These are phyloP conservation scores for Mycena vitilis DNA, from an alignment of 768 basidiomycete species.

Conservation along the genomic window DNA sequence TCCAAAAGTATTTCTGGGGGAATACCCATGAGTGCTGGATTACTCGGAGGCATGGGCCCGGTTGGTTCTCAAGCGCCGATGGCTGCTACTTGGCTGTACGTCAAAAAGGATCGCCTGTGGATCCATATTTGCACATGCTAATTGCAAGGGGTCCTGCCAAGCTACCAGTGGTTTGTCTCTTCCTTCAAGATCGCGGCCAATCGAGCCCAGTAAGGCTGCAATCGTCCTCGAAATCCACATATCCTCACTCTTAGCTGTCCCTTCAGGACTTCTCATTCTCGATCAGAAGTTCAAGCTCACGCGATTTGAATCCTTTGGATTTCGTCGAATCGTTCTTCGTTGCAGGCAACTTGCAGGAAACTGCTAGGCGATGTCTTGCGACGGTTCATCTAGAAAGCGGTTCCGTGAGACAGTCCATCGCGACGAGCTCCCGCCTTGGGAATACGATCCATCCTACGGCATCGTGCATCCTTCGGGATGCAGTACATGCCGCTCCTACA, in stretches of 20 bases:
- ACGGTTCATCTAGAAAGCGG: slow-evolving; percentile 30
- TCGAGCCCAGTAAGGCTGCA: neutral
- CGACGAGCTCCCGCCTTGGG: slow-evolving; percentile 47
- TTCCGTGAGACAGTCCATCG: slow-evolving; percentile 24
- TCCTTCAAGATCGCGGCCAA: neutral
- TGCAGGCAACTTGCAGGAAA: slow-evolving; percentile 17
- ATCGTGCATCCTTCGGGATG: slow-evolving; percentile 55
- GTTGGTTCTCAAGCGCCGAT: too few relatives aligned
- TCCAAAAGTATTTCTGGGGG: slow-evolving; percentile 13
- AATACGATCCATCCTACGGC: slow-evolving; percentile 53
- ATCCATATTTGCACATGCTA: too few relatives aligned
- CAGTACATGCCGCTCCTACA: slow-evolving; percentile 51
- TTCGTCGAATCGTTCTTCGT: slow-evolving; percentile 16
- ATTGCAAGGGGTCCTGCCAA: too few relatives aligned
- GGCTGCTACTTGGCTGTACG: too few relatives aligned
- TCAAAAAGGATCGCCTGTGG: too few relatives aligned
- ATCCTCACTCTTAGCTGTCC: slow-evolving; percentile 23
- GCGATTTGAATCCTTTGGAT: too few relatives aligned
- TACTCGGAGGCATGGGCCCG: neutral
- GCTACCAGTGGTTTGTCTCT: neutral
- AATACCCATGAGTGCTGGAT: neutral
- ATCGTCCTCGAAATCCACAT: neutral
- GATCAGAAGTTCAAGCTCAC: too few relatives aligned
- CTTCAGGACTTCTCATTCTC: slow-evolving; percentile 20
- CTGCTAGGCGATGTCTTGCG: slow-evolving; percentile 21